Base-by-base conservation (phyloP, 306 rosid species). In the Gleditsia sinensis region DNA sequence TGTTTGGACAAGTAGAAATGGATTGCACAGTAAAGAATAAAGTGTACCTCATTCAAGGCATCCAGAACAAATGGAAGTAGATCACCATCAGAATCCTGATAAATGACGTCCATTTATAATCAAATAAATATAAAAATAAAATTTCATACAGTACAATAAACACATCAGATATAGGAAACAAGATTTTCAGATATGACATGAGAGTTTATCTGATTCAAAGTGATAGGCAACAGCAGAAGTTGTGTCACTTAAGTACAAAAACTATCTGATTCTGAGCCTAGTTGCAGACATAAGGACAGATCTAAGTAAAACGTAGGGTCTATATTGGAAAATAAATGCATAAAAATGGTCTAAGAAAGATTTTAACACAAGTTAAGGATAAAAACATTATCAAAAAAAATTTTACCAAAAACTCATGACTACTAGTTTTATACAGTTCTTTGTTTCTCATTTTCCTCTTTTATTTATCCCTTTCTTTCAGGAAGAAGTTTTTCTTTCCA, bases 1-100 rank as follows among this genome's bases (percentile, higher is more conserved):
- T 56, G 48, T 66, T 51, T 42, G 16, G 61, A 34, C 28, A 32
- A 64, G 48, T 45, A 56, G 27, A 58, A 24, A 23, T 55, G 53
- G 72, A 67, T 20, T 34, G 33, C 43, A 50, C 17, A 45, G 43
- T 72, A 56, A 42, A 36, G 49, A 57, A 72, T 28, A 55, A 33
- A 20, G 72, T 77, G 62, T 83, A 94, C 99, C 99, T 94, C 99
- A 36, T 94, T 86, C 83, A 94, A 80, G 65, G 99, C 99, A 82
- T 94, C 99, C 66, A 94, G 78, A 71, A 94, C 99, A 75, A 79
- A 83, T 55, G 97, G 97, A 84, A 94, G 92, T 34, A 94, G 89
- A 85, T 92, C 99, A 54, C 88, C 96, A 45, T 94, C 97, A 80
- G 97, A 88, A 65, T 94, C 98, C 98, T 94, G 91, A 71, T 36